Conservation (phyloP, 1,284 basidiomycete species). For the Sanguinoderma infundibulare region DNA sequence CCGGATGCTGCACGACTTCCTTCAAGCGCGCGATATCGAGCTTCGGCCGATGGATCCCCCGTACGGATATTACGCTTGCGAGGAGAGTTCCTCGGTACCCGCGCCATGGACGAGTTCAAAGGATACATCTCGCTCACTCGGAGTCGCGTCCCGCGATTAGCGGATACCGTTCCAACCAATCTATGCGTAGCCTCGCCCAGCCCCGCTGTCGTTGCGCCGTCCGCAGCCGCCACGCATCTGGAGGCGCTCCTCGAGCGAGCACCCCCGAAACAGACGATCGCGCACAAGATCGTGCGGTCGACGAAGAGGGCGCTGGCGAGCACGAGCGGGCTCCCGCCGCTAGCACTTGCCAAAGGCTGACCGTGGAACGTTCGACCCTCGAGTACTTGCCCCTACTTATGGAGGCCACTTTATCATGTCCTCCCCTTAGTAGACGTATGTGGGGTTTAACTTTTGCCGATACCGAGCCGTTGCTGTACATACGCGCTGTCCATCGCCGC, state of each 20-base stretch:
- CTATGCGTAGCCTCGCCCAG: not conserved
- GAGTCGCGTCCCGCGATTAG: not conserved
- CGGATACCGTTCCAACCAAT: not conserved
- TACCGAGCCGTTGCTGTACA: no score
- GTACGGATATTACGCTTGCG: constrained; percentile 14
- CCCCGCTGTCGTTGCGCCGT: not conserved
- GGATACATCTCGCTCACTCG: not conserved
- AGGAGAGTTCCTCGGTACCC: constrained; percentile 2
- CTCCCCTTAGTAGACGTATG: no score
- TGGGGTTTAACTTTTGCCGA: no score
- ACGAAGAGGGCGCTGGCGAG: not conserved
- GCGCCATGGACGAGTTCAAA: not conserved
- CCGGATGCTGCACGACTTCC: constrained; percentile 12
- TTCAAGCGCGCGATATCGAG: constrained; percentile 1
- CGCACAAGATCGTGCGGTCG: not conserved
- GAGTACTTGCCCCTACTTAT: no score
- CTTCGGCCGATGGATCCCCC: constrained; percentile 13
- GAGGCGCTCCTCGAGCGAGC: not conserved
- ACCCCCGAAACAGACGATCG: not conserved
- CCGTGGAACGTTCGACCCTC: no score
- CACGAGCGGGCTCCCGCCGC: not conserved
- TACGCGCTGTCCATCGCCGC: no score
- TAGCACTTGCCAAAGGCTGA: not conserved
- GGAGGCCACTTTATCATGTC: no score
- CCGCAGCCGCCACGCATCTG: not conserved